Base-by-base conservation (phyloP, 2,329 filamentous ascomycete genomes). In the Ophiostoma piceae region DNA sequence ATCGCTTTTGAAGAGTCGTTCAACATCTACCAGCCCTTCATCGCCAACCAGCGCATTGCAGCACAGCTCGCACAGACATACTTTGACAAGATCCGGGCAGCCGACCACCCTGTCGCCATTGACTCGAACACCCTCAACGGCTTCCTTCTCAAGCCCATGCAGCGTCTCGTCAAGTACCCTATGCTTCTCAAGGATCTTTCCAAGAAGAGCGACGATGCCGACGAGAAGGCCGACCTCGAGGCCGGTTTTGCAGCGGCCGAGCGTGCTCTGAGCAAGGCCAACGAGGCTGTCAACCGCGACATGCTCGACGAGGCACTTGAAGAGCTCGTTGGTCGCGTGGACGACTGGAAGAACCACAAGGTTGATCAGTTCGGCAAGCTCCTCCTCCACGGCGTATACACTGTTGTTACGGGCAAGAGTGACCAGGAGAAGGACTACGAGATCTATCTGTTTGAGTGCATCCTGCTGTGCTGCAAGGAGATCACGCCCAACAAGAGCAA, bases 371-470 rank as follows among this genome's bases (percentile, higher is more conserved):
- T 99, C 75, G 95, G 95, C 57, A 90, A 93, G 69, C 83, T 99
- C 26, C 84, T 99, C 41, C 84, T 96, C 32, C 92, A 96, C 75
- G 95, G 95, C 43, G 91, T 93, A 39, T 96, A 97, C 79, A 93
- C 92, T 0, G 94, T 99, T 57, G 83, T 97, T 41, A 98, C 96
- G 32, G 90, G 90, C 74, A 91, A 92, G 79, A 96, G 89, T 76
- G 94, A 97, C 72, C 89, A 92, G 75, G 94, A 97, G 81, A 91
- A 94, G 84, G 94, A 97, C 91, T 99, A 98, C 78, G 94, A 96
- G 79, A 96, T 99, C 72, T 99, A 96, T 79, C 88, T 99, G 39
- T 99, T 99, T 79, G 92, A 98, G 78, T 91, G 88, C 77, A 99
- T 99, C 71, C 83, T 99, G 62, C 86, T 99, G 41, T 98, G 95